Evolutionary conservation across 2,329 filamentous ascomycete genomes (phyloP).

Genomic region (Didymella sp.): DNA sequence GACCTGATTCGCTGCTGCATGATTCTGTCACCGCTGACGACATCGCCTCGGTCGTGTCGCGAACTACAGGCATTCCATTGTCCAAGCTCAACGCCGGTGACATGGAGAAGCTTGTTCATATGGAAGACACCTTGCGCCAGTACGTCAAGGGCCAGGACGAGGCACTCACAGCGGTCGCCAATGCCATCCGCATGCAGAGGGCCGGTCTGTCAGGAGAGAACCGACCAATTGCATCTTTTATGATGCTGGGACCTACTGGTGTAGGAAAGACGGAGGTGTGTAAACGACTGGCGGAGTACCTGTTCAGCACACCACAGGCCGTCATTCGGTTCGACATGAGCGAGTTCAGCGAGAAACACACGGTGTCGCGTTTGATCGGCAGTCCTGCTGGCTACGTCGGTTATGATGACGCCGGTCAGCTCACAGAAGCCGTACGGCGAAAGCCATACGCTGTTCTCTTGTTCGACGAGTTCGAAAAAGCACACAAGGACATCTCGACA

Average conservation of each 20-base stretch:
- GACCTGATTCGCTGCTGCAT: conserved; percentile 73
- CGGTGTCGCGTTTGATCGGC: conserved; percentile 89
- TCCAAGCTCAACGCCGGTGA: conserved; percentile 92
- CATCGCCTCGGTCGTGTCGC: conserved; percentile 88
- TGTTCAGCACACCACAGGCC: conserved; percentile 90
- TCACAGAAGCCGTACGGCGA: conserved; percentile 91
- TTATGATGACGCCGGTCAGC: conserved; percentile 94
- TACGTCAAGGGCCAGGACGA: conserved; percentile 93
- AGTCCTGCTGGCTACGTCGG: conserved; percentile 91
- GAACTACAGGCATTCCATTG: conserved; percentile 90
- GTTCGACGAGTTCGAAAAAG: conserved; percentile 98
- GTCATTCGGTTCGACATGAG: conserved; percentile 97
- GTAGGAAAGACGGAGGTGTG: conserved; percentile 97
- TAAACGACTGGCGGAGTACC: conserved; percentile 91
- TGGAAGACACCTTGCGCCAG: conserved; percentile 87
- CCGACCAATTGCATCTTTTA: conserved; percentile 89
- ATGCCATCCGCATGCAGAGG: conserved; percentile 92
- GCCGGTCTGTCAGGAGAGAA: conserved; percentile 93
- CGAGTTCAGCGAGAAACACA: conserved; percentile 97
- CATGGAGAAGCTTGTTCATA: conserved; percentile 91
- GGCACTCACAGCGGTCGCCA: conserved; percentile 85
- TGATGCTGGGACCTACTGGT: conserved; percentile 96
- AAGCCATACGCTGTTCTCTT: conserved; percentile 95
- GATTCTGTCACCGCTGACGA: conserved; percentile 96
- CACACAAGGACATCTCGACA: conserved; percentile 91